phyloP scores from a whole-genome alignment of 2,329 filamentous ascomycete species.

The Fusarium camptoceras region DNA sequence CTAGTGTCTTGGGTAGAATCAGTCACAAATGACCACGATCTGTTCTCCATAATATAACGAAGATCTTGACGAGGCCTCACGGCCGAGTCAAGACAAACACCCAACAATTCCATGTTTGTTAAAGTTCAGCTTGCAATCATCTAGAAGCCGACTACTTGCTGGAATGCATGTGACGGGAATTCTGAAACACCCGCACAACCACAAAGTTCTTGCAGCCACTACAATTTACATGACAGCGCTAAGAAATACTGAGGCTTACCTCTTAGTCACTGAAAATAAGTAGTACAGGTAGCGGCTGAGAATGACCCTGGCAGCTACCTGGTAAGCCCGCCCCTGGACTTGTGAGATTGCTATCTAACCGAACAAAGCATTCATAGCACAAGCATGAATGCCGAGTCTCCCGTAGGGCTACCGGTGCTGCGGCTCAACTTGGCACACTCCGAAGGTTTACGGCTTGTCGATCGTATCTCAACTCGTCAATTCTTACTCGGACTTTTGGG shows the following conservation, averaged over 20 bases:
- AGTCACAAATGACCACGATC: not conserved
- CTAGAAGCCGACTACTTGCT: too few relatives aligned
- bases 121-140: not conserved
- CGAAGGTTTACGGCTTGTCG: not conserved
- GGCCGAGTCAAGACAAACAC: not conserved
- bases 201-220: not conserved
- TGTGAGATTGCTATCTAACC: constrained; percentile 3
- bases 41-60: not conserved
- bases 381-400: not conserved
- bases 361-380: not conserved
- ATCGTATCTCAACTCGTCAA: not conserved
- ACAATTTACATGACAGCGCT: not conserved
- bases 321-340: constrained; percentile 2
- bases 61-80: not conserved
- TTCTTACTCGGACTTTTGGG: not conserved
- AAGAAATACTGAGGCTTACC: not conserved
- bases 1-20: not conserved
- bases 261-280: not conserved
- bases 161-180: not conserved
- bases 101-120: not conserved
- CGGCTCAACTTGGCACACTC: not conserved
- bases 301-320: not conserved
- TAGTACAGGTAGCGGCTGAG: not conserved
- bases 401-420: not conserved
- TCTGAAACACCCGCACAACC: not conserved